phyloP scores from a whole-genome alignment of 2,329 filamentous ascomycete genomes.

The Penicillium thymicola region DNA sequence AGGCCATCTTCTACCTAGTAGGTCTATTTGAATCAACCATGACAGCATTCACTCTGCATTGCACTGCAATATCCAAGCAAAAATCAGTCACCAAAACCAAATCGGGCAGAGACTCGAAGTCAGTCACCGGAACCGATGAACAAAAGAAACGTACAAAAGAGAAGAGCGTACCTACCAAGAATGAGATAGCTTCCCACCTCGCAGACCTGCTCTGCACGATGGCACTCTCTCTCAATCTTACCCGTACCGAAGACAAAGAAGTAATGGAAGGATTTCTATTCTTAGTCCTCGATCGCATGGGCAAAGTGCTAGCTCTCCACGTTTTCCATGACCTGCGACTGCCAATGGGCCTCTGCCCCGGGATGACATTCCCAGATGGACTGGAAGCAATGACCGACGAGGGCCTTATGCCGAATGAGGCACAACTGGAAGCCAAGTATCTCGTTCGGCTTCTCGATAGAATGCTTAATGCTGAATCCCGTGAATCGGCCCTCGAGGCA shows the following conservation, averaged over 20 bases:
- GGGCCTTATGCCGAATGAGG: conserved; percentile 24
- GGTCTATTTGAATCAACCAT: conserved; percentile 33
- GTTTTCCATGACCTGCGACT: conserved; percentile 37
- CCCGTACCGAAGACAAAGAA: conserved; percentile 26
- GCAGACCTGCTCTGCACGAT: conserved; percentile 30
- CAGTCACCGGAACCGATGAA: background rate
- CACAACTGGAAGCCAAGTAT: conserved; percentile 34
- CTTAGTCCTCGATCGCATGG: conserved; percentile 38
- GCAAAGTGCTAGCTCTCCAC: conserved; percentile 39
- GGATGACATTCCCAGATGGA: conserved; percentile 33
- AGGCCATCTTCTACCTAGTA: conserved; percentile 35
- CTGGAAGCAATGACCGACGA: conserved; percentile 25
- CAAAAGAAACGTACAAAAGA: background rate
- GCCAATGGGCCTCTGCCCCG: conserved; percentile 23
- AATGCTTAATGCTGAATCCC: conserved; percentile 16
- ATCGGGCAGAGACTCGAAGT: background rate
- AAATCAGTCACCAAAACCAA: conserved; percentile 8
- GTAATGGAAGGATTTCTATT: conserved; percentile 45
- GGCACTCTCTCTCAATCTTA: conserved; percentile 28
- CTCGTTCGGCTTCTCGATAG: conserved; percentile 38
- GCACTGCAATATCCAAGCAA: conserved; percentile 13
- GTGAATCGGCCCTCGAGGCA: background rate
- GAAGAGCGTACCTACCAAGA: background rate
- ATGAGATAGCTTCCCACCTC: conserved; percentile 22
- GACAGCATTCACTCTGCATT: conserved; percentile 26